Percentiles rank a stretch among this genome's conserved stretches.
Evolutionary conservation across 208 protist genomes (phyloP).

Genomic region (Leptomonas pyrrhocoris): DNA sequence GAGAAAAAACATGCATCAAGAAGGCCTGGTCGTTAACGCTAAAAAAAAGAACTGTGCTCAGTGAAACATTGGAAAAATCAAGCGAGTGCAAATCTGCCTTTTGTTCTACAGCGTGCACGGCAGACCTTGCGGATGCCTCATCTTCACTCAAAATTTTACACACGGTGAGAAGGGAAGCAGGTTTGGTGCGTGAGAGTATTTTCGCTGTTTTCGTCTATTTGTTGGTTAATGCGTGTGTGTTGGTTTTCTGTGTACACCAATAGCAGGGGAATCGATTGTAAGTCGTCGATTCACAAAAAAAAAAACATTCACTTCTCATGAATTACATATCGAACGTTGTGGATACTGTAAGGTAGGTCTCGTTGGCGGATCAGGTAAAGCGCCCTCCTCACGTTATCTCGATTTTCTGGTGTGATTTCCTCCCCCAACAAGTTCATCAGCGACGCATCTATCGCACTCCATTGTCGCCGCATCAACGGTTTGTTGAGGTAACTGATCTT

Average conservation of each 20-base stretch:
- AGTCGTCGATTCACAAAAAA: not conserved
- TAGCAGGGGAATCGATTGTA: not conserved
- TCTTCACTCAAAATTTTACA: no score
- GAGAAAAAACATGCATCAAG: not conserved
- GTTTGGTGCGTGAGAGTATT: no score
- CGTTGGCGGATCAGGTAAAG: slow-evolving; percentile 6
- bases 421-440: slow-evolving; percentile 15
- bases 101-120: no score
- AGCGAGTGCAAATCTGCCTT: no score
- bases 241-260: not conserved
- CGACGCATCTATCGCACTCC: slow-evolving; percentile 19
- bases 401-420: not conserved
- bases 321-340: not conserved
- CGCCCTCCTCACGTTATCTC: not conserved
- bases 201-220: no score
- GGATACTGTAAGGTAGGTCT: not conserved
- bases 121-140: no score
- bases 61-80: no score
- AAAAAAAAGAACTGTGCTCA: not conserved
- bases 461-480: slow-evolving; percentile 15
- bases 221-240: not conserved
- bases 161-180: no score
- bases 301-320: not conserved
- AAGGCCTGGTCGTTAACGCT: not conserved
- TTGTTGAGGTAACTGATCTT: not conserved